Base-by-base conservation (phyloP, 352 stramenopile genomes). In the Plasmopara muralis region DNA sequence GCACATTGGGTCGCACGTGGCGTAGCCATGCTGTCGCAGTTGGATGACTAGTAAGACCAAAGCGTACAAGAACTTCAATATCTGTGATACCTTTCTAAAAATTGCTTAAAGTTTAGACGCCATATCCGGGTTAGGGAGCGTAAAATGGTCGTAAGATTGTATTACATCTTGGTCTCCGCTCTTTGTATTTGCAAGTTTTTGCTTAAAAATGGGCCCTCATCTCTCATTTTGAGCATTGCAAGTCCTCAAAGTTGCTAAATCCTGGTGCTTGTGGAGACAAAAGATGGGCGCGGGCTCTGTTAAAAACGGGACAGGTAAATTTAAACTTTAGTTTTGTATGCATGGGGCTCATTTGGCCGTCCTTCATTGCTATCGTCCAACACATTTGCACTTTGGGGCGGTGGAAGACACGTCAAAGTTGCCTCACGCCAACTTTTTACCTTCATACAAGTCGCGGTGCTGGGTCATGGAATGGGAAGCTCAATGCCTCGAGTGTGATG, bases 1-100 rank as follows among this genome's bases (percentile, higher is more conserved):
- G 56, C 69, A n/a, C 88, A 97, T 64, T 98, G 93, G 93, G 90
- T 98, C 39, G 73, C 89, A 48, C 74, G 90, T 16, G 93, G 93
- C 34, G 92, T 98, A 39, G 90, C 92, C 30, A 97, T 98, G 87
- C 72, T 98, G 41, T 87, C 85, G 20, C 79, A 92, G 61, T 65
- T 96, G 18, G 86, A 96, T 55, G 86, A 95, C 40, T 96, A 64
- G 50, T 18, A 31, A 43, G n/a, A 47, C 30, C 31, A 35, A 12
- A 35, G 31, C 1, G 20, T 25, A 25, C 20, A 25, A 25, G 20
- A 25, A 25, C 20, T 25, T 25, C 20, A 25, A 35, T 12, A 35
- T 35, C 31, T 12, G 31, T 35, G 10, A 12, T 12, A 6, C 31
- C 7, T 35, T 35, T 35, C 31, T 12, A 35, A 35, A 35, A 35